Base-by-base conservation (phyloP, 2,329 filamentous ascomycete genomes). In the Aspergillus hiratsukae region DNA sequence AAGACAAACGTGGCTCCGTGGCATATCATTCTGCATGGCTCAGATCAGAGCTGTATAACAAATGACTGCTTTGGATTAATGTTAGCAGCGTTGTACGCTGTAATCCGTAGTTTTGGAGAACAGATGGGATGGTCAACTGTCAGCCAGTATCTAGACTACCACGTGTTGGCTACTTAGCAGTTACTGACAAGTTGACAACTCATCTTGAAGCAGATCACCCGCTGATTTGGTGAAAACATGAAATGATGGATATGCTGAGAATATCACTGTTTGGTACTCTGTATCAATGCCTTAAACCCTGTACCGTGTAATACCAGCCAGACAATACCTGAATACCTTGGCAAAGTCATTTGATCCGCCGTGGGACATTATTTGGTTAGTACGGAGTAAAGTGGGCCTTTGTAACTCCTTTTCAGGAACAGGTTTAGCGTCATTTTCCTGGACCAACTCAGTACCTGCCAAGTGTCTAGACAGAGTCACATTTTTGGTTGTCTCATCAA, bases 371-470 rank as follows among this genome's bases (percentile, higher is more conserved):
- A 46, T 27, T 23, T 14, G 43, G 9, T 7, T 14, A n/a, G 31
- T n/a, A n/a, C n/a, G n/a, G n/a, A n/a, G n/a, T 54, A 62, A 56
- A 57, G 56, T 54, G 61, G 58, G 53, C 49, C 45, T 3, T 8
- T 10, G 58, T 64, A 64, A 62, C 51, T 54, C 55, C 46, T 25
- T 49, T 25, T 61, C 66, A 70, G 68, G 68, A 70, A 70, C 68
- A 69, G 68, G 67, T 37, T 53, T 69, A 69, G 67, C 59, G 66
- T 53, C 48, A 35, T 23, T 21, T 21, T 27, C 10, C n/a, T 29
- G 31, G 25, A 37, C 14, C 14, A n/a, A 17, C 31, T 17, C 31
- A 37, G 31, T 7, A 37, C 31, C 31, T 35, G 17, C 31, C 14
- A 17, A 37, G 14, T 37, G 31, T 37, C 31, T 2, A 17, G 31